Conservation (phyloP, 306 rosid genomes). For the Vachellia pachyceras region DNA sequence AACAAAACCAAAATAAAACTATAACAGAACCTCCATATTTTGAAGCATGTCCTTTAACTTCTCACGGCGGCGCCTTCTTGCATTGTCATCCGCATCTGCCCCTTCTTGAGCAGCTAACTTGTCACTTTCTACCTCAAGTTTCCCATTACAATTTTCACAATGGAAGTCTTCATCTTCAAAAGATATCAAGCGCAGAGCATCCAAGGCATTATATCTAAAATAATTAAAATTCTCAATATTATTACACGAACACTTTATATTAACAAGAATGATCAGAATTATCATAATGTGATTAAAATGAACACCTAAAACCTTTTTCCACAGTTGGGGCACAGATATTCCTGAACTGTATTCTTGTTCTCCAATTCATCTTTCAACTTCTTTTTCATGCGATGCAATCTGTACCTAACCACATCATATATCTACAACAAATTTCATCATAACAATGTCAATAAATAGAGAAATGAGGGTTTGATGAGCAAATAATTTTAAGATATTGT, state of each 20-base stretch:
- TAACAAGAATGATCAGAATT: not conserved
- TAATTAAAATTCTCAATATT: conserved; percentile 7
- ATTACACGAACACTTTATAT: not conserved
- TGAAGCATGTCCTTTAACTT: conserved; percentile 83
- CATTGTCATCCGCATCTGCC: conserved; percentile 90
- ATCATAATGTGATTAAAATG: conserved; percentile 15
- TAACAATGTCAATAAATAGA: conserved; percentile 35
- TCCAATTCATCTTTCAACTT: conserved; percentile 98
- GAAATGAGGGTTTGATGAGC: conserved; percentile 20
- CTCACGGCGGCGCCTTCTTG: conserved; percentile 77
- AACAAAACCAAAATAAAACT: conserved; percentile 12
- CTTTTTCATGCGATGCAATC: conserved; percentile 93
- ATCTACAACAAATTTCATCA: conserved; percentile 61
- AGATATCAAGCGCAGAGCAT: conserved; percentile 58
- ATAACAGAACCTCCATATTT: conserved; percentile 72
- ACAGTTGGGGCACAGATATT: conserved; percentile 88
- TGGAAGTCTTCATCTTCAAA: conserved; percentile 87
- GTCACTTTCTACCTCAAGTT: conserved; percentile 81
- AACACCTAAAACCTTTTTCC: conserved; percentile 69
- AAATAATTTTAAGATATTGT: not conserved
- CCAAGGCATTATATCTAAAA: conserved; percentile 75
- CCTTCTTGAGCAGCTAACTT: conserved; percentile 67
- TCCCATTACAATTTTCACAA: conserved; percentile 89
- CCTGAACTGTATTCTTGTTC: conserved; percentile 93
- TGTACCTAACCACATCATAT: conserved; percentile 90